Evolutionary conservation across 1,284 basidiomycete genomes (phyloP), one percentile per base, ranked within the genome.

Genomic region (Polyporus tsugae): DNA sequence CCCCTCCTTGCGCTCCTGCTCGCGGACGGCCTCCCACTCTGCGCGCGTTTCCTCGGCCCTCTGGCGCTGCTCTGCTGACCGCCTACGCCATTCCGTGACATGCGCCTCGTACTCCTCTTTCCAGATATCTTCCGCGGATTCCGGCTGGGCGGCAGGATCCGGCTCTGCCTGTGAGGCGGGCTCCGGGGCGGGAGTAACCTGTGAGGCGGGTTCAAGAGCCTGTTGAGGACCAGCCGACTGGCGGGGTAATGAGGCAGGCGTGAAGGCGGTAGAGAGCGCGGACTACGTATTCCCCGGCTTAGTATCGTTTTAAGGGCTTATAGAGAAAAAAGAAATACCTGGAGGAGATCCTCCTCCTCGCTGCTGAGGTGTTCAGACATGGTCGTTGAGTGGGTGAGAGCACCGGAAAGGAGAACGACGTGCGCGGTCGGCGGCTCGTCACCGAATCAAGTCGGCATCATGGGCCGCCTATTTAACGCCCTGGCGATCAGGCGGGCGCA

Each of bases 11-110:
- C 73, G 70, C 74, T 80, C 79, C 66, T 80, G 84, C 72, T 77
- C 82, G 77, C 81, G 74, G 80, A 89, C 81, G 39, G 82, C 83
- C 76, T 94, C 93, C 88, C 93, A 93, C 67, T 85, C 82, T 57
- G 86, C 85, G n/a, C 93, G 88, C 75, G 91, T 89, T 68, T 84
- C 85, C 79, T 92, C 90, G 9, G 93, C 92, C 77, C 91, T 94
- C 73, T 87, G 83, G 62, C 94, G 89, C 55, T 91, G 91, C 69
- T 89, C 87, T 41, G 92, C 89, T 36, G 90, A 91, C 75, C 92
- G 87, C 35, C 87, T 87, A 49, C 89, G 89, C 95, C 95, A 96
- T 72, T 84, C 80, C 46, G 85, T 82, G 10, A 94, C 82, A 65
- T 94, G 91, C 0, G 86, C 80, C 63, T 95, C 91, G 78, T 93